phyloP scores from a whole-genome alignment of 1,139 yeast species.

The Kurtzmaniella quercitrusa region DNA sequence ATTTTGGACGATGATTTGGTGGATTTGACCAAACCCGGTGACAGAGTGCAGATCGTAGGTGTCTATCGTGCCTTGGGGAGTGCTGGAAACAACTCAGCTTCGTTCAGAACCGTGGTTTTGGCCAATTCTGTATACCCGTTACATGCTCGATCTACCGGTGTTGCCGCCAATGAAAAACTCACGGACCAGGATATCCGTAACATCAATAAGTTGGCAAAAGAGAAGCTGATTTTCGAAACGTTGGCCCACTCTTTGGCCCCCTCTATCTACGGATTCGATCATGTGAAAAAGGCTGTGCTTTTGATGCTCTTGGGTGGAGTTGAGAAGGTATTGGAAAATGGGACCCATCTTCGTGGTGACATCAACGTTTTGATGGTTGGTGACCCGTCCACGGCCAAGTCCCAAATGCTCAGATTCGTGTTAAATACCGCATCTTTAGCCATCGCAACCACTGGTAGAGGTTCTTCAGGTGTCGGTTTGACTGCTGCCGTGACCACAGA shows the following conservation, averaged over 20 bases:
- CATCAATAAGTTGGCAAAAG: constrained; percentile 72
- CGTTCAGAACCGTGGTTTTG: constrained; percentile 75
- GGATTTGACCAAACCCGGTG: constrained; percentile 93
- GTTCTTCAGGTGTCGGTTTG: constrained; percentile 98
- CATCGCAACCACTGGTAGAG: constrained; percentile 98
- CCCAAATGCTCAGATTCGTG: constrained; percentile 91
- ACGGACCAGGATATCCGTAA: constrained; percentile 84
- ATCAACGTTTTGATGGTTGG: constrained; percentile 95
- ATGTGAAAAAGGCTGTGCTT: constrained; percentile 85
- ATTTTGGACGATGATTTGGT: constrained; percentile 92
- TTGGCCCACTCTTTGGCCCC: constrained; percentile 90
- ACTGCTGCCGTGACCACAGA: constrained; percentile 98
- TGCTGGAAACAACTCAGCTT: constrained; percentile 58
- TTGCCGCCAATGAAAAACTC: constrained; percentile 68
- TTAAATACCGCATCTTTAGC: constrained; percentile 93
- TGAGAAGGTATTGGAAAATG: constrained; percentile 90
- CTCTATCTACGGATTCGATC: constrained; percentile 89
- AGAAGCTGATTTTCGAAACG: constrained; percentile 68
- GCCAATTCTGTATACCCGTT: constrained; percentile 88
- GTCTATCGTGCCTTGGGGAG: constrained; percentile 91
- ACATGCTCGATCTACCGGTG: constrained; percentile 85
- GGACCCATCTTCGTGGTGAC: constrained; percentile 97
- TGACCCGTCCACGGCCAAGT: constrained; percentile 98
- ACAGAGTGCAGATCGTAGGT: constrained; percentile 90
- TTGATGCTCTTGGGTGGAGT: constrained; percentile 91